Conservation (phyloP, 2,329 filamentous ascomycete genomes). For the Verticillium dahliae region DNA sequence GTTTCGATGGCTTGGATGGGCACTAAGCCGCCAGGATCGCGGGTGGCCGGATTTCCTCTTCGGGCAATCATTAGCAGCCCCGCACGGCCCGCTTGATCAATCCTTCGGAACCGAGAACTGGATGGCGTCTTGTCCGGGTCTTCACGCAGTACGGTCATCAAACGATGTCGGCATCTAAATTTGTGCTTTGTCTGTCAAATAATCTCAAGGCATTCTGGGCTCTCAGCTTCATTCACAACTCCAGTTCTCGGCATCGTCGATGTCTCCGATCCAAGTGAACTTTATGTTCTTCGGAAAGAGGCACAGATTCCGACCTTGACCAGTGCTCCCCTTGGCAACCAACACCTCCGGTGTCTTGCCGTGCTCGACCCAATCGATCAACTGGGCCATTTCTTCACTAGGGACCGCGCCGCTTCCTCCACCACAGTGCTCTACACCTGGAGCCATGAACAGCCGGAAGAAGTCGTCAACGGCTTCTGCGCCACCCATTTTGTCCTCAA, state of each 20-base stretch:
- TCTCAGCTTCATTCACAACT: not conserved
- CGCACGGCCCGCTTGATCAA: too few relatives aligned
- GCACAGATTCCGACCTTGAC: not conserved
- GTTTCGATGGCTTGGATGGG: too few relatives aligned
- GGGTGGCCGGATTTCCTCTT: too few relatives aligned
- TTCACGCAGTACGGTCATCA: too few relatives aligned
- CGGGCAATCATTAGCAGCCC: too few relatives aligned
- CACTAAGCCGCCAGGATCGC: too few relatives aligned
- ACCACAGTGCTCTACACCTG: slow-evolving; percentile 44
- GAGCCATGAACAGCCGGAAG: slow-evolving; percentile 43
- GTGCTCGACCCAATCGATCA: not conserved
- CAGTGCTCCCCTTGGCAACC: not conserved
- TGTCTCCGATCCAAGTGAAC: not conserved
- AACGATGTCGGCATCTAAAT: too few relatives aligned
- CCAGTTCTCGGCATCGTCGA: not conserved
- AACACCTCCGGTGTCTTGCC: not conserved
- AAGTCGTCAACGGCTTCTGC: slow-evolving; percentile 25
- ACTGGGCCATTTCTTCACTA: not conserved
- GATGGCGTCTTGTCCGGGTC: too few relatives aligned
- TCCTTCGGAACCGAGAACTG: too few relatives aligned
- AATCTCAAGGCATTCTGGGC: not conserved
- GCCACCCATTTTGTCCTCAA: slow-evolving; percentile 26
- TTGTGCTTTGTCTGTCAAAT: not conserved
- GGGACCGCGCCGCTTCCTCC: not conserved
- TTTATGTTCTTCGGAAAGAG: not conserved